Base-by-base conservation (phyloP, 164 flowering plant species). In the Magnolia changhungtana region DNA sequence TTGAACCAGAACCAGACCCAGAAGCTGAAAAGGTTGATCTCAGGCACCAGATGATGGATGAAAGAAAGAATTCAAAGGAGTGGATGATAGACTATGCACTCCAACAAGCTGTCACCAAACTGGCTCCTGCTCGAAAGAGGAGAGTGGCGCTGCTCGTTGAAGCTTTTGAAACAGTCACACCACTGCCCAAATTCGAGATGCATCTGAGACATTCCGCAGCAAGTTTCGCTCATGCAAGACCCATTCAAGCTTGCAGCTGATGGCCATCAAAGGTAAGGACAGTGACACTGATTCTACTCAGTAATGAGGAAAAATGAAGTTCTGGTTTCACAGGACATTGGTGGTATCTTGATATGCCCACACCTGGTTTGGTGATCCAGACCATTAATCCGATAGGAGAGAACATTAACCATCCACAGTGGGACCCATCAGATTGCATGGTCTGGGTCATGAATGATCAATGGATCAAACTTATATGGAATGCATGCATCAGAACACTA, bases 61-160 rank as follows among this genome's bases (percentile, higher is more conserved):
- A 84, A 65, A 91, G 91, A 83, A 94, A 84, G 78, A 85, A 74
- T 14, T 75, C 89, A 4, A 95, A 96, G 72, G 96, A 96, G 77
- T 96, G 96, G 95, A 89, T 96, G 98, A 83, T 96, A 24, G 99
- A 96, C 79, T 81, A 86, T 81, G 98, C 98, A 37, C 91, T 96
- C 73, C 91, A 83, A 74, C 87, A 82, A 81, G 90, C 87, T 2
- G 91, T 95, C 9, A 75, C 86, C 27, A 86, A 88, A 78, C 86
- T 96, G 72, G 93, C 88, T 69, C 95, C 96, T 31, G 90, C 87
- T 75, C 84, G 90, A 79, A 88, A 87, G 81, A 85, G 81, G 76
- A 91, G 84, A 79, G 99, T 94, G 37, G 79, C 85, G 11, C 80
- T 91, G 71, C 95, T 96, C 24, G 90, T 96, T 2, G 89, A 90